Conservation (phyloP, 169 alveolate species). For the Plasmodium adleri region DNA sequence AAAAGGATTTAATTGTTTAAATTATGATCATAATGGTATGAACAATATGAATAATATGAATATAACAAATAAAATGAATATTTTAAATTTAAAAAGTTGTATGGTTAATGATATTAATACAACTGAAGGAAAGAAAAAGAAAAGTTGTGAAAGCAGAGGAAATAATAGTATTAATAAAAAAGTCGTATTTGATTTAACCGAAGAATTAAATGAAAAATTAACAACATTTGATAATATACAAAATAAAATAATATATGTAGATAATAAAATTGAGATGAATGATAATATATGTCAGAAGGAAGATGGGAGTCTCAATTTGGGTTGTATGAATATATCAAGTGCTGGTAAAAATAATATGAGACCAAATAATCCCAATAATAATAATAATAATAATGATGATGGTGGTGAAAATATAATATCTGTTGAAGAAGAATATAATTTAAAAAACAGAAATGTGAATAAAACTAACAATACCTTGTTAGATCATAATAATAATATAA, state of each 20-base stretch:
- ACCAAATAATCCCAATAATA: neutral
- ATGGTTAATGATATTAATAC: neutral
- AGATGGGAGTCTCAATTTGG: no score
- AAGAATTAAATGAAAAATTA: neutral
- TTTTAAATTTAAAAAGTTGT: no score
- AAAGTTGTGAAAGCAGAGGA: constrained; percentile 3
- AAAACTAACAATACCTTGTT: neutral
- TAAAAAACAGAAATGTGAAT: neutral
- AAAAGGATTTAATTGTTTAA: neutral
- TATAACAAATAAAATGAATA: no score
- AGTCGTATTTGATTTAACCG: constrained; percentile 41
- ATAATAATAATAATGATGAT: neutral
- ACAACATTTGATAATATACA: neutral
- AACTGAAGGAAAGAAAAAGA: neutral
- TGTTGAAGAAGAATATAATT: neutral
- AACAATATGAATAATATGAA: no score
- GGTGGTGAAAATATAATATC: neutral
- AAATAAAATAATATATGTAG: neutral
- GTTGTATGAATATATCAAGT: neutral
- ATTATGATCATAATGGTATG: neutral
- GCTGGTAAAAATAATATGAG: neutral
- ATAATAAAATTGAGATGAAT: neutral
- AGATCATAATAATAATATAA: no score
- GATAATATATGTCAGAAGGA: neutral
- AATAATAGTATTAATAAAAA: neutral